phyloP scores from a whole-genome alignment of 345 rosid genomes.

The Kandelia obovata region DNA sequence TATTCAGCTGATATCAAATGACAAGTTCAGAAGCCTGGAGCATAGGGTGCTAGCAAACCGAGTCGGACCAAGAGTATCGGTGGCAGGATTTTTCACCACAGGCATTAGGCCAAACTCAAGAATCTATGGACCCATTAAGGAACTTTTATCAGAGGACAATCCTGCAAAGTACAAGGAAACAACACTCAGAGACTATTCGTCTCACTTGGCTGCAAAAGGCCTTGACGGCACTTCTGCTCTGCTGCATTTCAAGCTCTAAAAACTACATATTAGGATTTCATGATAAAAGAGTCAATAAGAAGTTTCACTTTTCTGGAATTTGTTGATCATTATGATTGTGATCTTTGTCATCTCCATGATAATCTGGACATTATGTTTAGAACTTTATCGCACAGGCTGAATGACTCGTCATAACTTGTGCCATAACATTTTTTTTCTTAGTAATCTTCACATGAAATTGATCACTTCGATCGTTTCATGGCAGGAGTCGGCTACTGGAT shows the following conservation, averaged over 20 bases:
- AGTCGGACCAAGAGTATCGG: slow-evolving; percentile 19
- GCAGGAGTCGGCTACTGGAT: too few relatives aligned
- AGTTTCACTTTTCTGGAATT: too few relatives aligned
- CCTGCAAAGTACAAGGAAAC: slow-evolving; percentile 15
- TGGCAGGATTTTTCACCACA: slow-evolving; percentile 21
- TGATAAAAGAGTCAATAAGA: too few relatives aligned
- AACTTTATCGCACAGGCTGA: too few relatives aligned
- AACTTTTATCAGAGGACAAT: slow-evolving; percentile 16
- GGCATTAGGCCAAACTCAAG: neutral
- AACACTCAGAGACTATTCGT: neutral
- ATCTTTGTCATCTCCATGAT: too few relatives aligned
- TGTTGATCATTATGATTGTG: too few relatives aligned
- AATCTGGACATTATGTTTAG: too few relatives aligned
- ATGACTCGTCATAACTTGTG: too few relatives aligned
- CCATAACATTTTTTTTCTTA: too few relatives aligned
- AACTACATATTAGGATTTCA: too few relatives aligned
- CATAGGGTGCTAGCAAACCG: slow-evolving; percentile 22
- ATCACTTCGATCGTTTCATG: too few relatives aligned
- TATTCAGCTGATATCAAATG: slow-evolving; percentile 25
- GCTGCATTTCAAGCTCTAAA: slow-evolving; percentile 12
- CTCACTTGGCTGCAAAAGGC: slow-evolving; percentile 5
- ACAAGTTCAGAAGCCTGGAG: slow-evolving; percentile 18
- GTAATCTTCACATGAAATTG: too few relatives aligned
- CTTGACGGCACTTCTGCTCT: slow-evolving; percentile 15
- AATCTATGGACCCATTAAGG: slow-evolving; percentile 20